Evolutionary conservation across 495 filamentous ascomycete species (phyloP), one percentile per base, ranked within the genome.

Genomic region (Penicillium tannophilum): DNA sequence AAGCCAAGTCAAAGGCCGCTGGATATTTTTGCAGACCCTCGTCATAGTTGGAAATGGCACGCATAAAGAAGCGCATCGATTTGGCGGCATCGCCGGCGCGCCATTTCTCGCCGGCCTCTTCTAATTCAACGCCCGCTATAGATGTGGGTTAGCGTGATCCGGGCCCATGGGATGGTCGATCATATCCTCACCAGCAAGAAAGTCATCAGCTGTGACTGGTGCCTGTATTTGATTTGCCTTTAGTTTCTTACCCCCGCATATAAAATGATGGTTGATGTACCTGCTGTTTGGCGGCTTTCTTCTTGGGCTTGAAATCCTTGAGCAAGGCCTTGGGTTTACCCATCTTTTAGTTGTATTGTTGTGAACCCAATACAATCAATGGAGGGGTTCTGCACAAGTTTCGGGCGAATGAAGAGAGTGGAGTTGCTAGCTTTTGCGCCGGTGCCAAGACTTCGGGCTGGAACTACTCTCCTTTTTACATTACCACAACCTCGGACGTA

Each of bases 51-150:
- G 83, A 76, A 52, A 89, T 82, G n/a, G 87, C 88, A 57, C 84
- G 77, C 63, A 83, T 72, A 66, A 88, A 90, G 68, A 88, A 89
- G 41, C 88, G 79, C 62, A 83, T 77, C 1, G 87, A 84, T 66
- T 90, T 90, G 50, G 76, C 84, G 14, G 85, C 82, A 70, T 90
- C 88, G 30, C 86, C 86, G 35, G 84, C 87, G 14, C 87, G 77
- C 87, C 87, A 89, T 81, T 90, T 90, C 67, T 87, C 87, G 23
- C 86, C 87, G 4, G 82, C 81, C 69, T 88, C 84, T 74, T 90
- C 88, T 39, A 84, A 75, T 47, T 85, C 82, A 30, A 89, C 87
- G 24, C 86, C 87, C n/a, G 79, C 83, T 86, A 28, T 8, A 24
- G 56, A 41, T 41, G 20, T 54, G n/a, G 7, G 35, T 64, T 44